A percentile compares a stretch with the other conserved stretches of the same genome.
Conservation (phyloP, 2,329 filamentous ascomycete genomes). For the Stachybotrys chlorohalonatus region DNA sequence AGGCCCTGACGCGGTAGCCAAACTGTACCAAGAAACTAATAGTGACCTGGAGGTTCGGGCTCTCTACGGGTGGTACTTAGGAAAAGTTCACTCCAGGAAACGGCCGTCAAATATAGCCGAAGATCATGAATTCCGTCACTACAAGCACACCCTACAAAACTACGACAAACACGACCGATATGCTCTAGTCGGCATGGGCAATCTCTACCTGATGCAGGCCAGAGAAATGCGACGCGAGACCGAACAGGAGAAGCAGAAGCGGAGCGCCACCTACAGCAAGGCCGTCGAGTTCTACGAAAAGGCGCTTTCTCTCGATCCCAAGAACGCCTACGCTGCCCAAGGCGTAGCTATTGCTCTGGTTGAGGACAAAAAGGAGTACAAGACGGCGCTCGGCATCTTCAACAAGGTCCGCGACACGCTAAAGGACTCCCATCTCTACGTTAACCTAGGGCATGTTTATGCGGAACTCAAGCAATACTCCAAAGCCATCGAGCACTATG, state of each 20-base stretch:
- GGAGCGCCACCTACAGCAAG: slow-evolving; percentile 76
- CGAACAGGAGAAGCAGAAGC: slow-evolving; percentile 84
- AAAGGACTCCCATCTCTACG: slow-evolving; percentile 77
- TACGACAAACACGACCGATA: slow-evolving; percentile 98
- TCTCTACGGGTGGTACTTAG: slow-evolving; percentile 91
- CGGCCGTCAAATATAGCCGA: slow-evolving; percentile 71
- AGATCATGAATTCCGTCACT: slow-evolving; percentile 85
- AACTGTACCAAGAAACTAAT: slow-evolving; percentile 76
- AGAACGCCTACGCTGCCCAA: slow-evolving; percentile 93
- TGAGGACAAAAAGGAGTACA: slow-evolving; percentile 87
- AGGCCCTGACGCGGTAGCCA: slow-evolving; percentile 75
- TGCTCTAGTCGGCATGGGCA: slow-evolving; percentile 92
- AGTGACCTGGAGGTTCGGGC: slow-evolving; percentile 85
- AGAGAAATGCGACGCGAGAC: slow-evolving; percentile 90
- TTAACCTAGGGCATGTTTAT: slow-evolving; percentile 91
- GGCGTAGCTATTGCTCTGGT: slow-evolving; percentile 90
- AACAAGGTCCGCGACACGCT: slow-evolving; percentile 85
- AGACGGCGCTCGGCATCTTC: slow-evolving; percentile 75
- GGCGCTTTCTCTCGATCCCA: slow-evolving; percentile 85
- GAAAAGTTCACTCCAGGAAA: slow-evolving; percentile 72
- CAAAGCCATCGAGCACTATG: slow-evolving; percentile 92
- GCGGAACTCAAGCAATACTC: slow-evolving; percentile 83
- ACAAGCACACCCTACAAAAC: slow-evolving; percentile 90
- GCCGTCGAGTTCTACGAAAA: slow-evolving; percentile 99
- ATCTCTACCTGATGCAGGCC: slow-evolving; percentile 76